These are phyloP conservation scores for Alternaria longipes DNA, from an alignment of 2,329 filamentous ascomycete genomes.

Conservation along the genomic window DNA sequence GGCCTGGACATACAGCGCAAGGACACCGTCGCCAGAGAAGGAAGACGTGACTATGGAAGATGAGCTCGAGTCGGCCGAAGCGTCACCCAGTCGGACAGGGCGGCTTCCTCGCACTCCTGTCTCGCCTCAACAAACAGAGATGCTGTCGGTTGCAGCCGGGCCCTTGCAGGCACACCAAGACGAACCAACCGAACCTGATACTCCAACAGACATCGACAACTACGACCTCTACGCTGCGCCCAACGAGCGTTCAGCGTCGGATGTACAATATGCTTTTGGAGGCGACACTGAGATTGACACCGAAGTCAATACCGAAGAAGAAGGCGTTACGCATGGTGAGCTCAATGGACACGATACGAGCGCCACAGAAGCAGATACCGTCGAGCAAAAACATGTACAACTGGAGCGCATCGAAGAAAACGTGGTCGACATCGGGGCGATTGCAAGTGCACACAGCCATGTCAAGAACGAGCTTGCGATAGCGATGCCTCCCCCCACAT, in stretches of 20 bases:
- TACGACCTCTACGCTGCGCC: conserved; percentile 39
- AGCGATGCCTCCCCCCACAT: conserved; percentile 46
- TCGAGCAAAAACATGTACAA: conserved; percentile 13
- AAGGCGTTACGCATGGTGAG: conserved; percentile 14
- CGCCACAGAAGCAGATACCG: conserved; percentile 17
- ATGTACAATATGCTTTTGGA: conserved; percentile 59
- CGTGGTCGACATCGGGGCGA: background rate
- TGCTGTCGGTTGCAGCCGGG: conserved; percentile 9
- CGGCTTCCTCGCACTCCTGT: conserved; percentile 40
- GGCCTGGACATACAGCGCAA: conserved; percentile 78
- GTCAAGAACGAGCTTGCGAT: conserved; percentile 18
- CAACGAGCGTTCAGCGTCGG: conserved; percentile 62
- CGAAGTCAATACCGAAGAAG: conserved; percentile 30
- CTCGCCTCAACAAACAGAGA: conserved; percentile 29
- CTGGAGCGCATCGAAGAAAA: background rate
- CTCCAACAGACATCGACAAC: conserved; percentile 19
- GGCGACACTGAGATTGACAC: conserved; percentile 45
- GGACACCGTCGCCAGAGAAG: conserved; percentile 74
- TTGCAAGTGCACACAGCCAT: background rate
- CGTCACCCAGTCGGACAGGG: conserved; percentile 35
- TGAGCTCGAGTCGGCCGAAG: conserved; percentile 21
- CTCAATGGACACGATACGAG: conserved; percentile 16
- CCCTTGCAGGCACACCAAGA: background rate
- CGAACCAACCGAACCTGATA: background rate
- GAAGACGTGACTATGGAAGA: conserved; percentile 44